Evolutionary conservation across 257 asterid species (phyloP), one percentile per base, ranked within the genome.

Genomic region (Paraleonurus japonicus): DNA sequence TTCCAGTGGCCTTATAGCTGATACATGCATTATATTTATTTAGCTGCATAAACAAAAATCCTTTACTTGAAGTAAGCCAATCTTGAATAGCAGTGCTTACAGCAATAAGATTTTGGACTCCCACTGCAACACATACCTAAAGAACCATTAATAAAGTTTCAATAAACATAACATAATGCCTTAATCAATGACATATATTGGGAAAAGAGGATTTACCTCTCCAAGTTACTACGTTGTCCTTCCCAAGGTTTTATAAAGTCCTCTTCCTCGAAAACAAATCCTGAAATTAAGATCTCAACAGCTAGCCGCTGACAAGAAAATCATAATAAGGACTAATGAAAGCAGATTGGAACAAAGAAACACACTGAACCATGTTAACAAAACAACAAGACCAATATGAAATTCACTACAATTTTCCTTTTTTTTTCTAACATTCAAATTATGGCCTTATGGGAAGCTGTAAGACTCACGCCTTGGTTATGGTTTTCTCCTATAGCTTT

Each of bases 61-160:
- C 65, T 78, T 85, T 88, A 95, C 99, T 88, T 85, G 99, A 95
- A 78, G 97, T 88, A 61, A 95, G 96, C 98, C 99, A 95, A 78
- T 95, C 98, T 83, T 88, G 96, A 79, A 95, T 95, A 72, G 97
- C 98, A 72, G 95, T 85, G 96, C 98, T 95, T 57, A 95, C 83
- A 72, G 96, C 89, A 80, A 86, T 80, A 67, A 95, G 83, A 85
- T 89, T 78, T 92, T 79, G 20, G 99, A 86, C 85, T 95, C 98
- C 99, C 99, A 95, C 86, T 85, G 94, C 75, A 95, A 69, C 54
- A 86, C 90, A 68, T 95, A 95, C 87, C 99, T 95, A 75, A 69
- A 61, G 37, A 78, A 81, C 57, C 13, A n/a, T n/a, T n/a, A 3
- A 67, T 20, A 66, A 28, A 78, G 76, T 81, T 89, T 78, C 53